Base-by-base conservation (phyloP, 2,329 filamentous ascomycete species). In the Diaporthe sp. region DNA sequence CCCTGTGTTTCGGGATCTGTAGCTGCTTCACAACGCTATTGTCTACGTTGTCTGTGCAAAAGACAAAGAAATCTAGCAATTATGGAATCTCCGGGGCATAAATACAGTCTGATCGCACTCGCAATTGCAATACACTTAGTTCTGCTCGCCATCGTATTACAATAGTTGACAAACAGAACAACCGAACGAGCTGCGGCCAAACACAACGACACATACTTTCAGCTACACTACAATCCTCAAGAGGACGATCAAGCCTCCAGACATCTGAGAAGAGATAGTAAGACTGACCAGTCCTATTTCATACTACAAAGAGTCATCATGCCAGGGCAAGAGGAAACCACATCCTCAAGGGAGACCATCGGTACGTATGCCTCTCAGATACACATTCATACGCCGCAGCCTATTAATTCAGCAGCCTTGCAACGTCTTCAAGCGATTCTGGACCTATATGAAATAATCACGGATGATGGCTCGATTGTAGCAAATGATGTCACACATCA, bases 241-340 rank as follows among this genome's bases (percentile, higher is more conserved):
- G 6, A 22, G 9, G 1, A 8, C 25, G 6, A 12, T 5, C 25
- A 12, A 10, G 3, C 9, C n/a, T 13, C 31, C 39, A 39, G 8
- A n/a, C 4, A 9, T 13, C 34, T 19, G 13, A 22, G 13, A 57
- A 61, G 37, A 17, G 6, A 46, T 0, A 19, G 1, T 12, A 12
- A 0, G 3, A 7, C 42, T 5, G 0, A 42, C 2, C 10, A 39
- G 8, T 0, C 9, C 25, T n/a, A 28, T 15, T 15, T 0, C 13
- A 31, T 31, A 8, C 51, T 17, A 2, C 12, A 2, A 7, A 58
- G 8, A 42, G 34, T 7, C 25, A 31, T 31, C 59, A 65, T 65
- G 59, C 17, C 39, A 31, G 37, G 7, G 46, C 39, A 31, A 65
- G 55, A 59, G 31, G 31, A 37, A 22, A 34, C 0, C 17, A 9